phyloP scores from a whole-genome alignment of 2,329 filamentous ascomycete genomes.

The Diplodia mutila region DNA sequence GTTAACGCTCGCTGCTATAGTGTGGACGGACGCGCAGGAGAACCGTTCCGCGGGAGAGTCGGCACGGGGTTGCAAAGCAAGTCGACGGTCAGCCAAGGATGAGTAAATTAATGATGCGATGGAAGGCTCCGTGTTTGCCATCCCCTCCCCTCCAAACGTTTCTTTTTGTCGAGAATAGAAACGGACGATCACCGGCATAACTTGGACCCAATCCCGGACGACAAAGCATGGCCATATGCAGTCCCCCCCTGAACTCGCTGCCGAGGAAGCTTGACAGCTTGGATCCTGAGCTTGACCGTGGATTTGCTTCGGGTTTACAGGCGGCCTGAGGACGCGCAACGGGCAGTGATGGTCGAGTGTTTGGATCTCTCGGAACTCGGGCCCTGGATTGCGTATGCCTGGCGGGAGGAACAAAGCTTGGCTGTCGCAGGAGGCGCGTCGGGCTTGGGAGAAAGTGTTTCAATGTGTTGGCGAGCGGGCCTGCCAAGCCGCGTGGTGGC shows the following conservation, averaged over 20 bases:
- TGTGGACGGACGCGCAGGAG: not conserved
- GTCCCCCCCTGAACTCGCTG: not conserved
- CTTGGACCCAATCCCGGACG: not conserved
- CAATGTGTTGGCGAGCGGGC: slow-evolving; percentile 1
- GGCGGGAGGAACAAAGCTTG: slow-evolving; percentile 14
- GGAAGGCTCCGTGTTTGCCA: not conserved
- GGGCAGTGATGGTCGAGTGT: not conserved
- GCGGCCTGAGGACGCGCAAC: not conserved
- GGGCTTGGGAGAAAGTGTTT: not conserved
- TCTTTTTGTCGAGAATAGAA: not conserved
- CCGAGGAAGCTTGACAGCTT: not conserved
- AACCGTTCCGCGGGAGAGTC: not conserved
- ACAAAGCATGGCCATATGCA: not conserved
- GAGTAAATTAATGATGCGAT: slow-evolving; percentile 2
- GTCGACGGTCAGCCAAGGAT: not conserved
- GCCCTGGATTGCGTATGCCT: not conserved
- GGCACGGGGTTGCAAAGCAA: not conserved
- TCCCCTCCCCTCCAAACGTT: not conserved
- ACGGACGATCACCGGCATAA: slow-evolving; percentile 8
- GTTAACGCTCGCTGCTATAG: not conserved
- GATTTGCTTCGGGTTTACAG: not conserved
- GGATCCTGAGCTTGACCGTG: not conserved
- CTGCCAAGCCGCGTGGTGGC: not conserved
- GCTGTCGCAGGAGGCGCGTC: slow-evolving; percentile 7
- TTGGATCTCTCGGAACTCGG: not conserved